Conservation (phyloP, 2,329 filamentous ascomycete genomes). For the Stachybotrys chlorohalonatus region DNA sequence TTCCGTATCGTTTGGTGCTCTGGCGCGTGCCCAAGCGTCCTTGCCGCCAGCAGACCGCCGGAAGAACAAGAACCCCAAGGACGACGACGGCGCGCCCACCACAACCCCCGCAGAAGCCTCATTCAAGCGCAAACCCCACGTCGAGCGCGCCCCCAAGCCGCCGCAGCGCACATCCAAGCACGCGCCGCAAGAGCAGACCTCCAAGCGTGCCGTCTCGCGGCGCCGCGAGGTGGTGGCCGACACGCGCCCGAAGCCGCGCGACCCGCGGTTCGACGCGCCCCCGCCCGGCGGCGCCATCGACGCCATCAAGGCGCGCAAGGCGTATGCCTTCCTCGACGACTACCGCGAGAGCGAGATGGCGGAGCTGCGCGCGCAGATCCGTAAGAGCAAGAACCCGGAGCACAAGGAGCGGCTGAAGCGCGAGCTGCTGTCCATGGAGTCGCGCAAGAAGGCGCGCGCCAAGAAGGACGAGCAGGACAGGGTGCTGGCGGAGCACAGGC, state of each 20-base stretch:
- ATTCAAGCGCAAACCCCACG: conserved; percentile 17
- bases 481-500: conserved; percentile 66
- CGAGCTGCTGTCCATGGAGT: conserved; percentile 69
- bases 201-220: conserved; percentile 75
- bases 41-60: conserved; percentile 31
- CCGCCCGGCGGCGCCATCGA: conserved; percentile 36
- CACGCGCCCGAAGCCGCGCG: conserved; percentile 54
- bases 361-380: conserved; percentile 59
- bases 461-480: conserved; percentile 61
- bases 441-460: conserved; percentile 60
- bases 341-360: conserved; percentile 80
- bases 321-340: conserved; percentile 81
- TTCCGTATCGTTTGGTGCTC: conserved; percentile 77
- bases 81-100: conserved; percentile 9
- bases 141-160: conserved; percentile 9
- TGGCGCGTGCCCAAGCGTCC: conserved; percentile 75
- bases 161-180: conserved; percentile 62
- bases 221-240: conserved; percentile 61
- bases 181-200: conserved; percentile 74
- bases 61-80: conserved; percentile 18
- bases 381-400: conserved; percentile 51
- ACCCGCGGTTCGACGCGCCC: conserved; percentile 78
- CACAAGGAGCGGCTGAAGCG: conserved; percentile 64
- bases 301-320: conserved; percentile 52
- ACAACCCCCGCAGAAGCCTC: conserved; percentile 17